Base-by-base conservation (phyloP, 164 flowering plant species). In the Houttuynia cordata region DNA sequence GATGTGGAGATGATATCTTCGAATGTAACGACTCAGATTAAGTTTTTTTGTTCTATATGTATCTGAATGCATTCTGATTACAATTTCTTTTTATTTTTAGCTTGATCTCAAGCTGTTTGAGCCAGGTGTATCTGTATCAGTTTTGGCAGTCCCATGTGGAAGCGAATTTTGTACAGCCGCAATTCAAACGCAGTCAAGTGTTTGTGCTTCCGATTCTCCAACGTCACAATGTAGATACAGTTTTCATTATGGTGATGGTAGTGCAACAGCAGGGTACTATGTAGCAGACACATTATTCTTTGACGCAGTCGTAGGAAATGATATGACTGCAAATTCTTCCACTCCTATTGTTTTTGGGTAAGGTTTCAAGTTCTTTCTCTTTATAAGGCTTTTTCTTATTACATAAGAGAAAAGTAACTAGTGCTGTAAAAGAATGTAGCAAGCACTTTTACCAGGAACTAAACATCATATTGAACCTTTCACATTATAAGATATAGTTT, bases 211-310 rank as follows among this genome's bases (percentile, higher is more conserved):
- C 54, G 39, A 57, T 21, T 63, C 65, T 61, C 52, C 62, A 62
- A 73, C 45, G 64, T 76, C 78, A 57, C 87, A 70, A 45, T 94
- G 99, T 50, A 67, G 73, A 59, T 94, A 85, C 64, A 57, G 76
- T 1, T 94, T 91, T 65, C 83, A 88, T 65, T 94, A 94, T 63
- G 97, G 99, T 40, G 99, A 94, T 71, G 99, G 99, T 9, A 88
- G 99, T 61, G 96, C 88, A 51, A 84, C 97, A 5, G 74, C 88
- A 2, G 99, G 99, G 8, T 85, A 74, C 72, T 94, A 87, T 71
- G 83, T 88, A 18, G 72, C 85, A 0, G 99, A 94, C 64, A 56
- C 78, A 69, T 56, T 94, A 66, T 74, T 74, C 64, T 74, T 86
- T 41, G 77, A 85, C 58, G 74, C 81, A 0, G 64, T 88, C 53